Conservation (phyloP, 768 basidiomycete species). For the Boletus speciosus region DNA sequence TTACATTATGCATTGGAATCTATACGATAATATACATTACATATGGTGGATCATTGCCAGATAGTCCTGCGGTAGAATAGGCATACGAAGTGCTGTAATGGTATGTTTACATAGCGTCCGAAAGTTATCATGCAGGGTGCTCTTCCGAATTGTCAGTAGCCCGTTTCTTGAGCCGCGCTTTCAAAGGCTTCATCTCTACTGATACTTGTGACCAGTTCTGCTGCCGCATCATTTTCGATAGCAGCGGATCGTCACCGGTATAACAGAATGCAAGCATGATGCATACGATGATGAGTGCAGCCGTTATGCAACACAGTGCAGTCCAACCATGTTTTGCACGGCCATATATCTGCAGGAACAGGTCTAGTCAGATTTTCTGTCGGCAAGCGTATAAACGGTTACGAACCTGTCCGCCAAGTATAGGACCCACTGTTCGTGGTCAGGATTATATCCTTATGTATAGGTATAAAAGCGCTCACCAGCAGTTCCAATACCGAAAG, state of each 20-base stretch:
- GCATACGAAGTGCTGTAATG: neutral
- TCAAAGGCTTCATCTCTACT: slow-evolving; percentile 7
- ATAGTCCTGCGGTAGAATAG: slow-evolving; percentile 4
- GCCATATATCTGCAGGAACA: slow-evolving; percentile 51
- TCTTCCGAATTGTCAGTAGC: neutral
- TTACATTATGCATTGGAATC: slow-evolving; percentile 6
- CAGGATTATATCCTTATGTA: neutral
- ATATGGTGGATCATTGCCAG: neutral
- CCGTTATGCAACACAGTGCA: slow-evolving; percentile 48
- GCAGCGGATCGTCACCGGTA: slow-evolving; percentile 48
- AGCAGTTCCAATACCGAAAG: slow-evolving; percentile 61
- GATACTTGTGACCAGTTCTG: slow-evolving; percentile 11
- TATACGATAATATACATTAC: slow-evolving; percentile 15
- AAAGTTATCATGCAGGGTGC: slow-evolving; percentile 3
- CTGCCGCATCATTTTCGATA: slow-evolving; percentile 25
- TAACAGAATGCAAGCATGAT: slow-evolving; percentile 41
- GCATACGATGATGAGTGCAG: slow-evolving; percentile 39
- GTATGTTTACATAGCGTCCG: slow-evolving; percentile 5
- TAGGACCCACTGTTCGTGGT: slow-evolving; percentile 54
- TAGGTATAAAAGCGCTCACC: slow-evolving; percentile 36
- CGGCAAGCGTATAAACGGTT: neutral
- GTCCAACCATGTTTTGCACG: slow-evolving; percentile 56
- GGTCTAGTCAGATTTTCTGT: neutral
- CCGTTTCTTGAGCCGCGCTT: slow-evolving; percentile 3
- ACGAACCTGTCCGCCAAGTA: slow-evolving; percentile 64